phyloP scores from a whole-genome alignment of 768 basidiomycete genomes.

The Rhodotorula kratochvilovae region DNA sequence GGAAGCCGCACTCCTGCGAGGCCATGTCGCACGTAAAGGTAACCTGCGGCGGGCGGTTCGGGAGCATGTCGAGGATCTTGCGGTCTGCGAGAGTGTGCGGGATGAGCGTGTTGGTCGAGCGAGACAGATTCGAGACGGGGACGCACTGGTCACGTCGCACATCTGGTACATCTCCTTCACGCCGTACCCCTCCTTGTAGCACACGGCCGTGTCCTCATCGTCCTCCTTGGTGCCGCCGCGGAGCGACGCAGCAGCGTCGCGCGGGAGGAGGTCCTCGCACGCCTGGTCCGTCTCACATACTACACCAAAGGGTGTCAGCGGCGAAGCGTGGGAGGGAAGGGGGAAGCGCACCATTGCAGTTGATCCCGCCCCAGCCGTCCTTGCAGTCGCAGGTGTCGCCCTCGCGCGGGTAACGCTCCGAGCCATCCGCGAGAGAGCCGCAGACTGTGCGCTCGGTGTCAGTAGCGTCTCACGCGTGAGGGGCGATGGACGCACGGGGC shows the following conservation, averaged over 20 bases:
- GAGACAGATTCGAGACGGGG: neutral
- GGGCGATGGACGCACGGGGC: conserved; percentile 62
- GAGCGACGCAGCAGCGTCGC: conserved; percentile 44
- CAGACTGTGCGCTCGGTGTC: conserved; percentile 60
- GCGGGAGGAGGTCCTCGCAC: conserved; percentile 69
- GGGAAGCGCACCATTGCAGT: conserved; percentile 77
- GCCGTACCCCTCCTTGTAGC: conserved; percentile 86
- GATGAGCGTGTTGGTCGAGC: neutral
- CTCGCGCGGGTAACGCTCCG: conserved; percentile 71
- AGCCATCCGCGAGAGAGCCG: conserved; percentile 86
- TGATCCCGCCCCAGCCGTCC: conserved; percentile 92
- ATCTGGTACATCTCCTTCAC: conserved; percentile 96
- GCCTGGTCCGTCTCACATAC: conserved; percentile 80
- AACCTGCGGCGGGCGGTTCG: conserved; percentile 84
- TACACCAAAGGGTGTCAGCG: conserved; percentile 44
- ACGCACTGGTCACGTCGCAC: conserved; percentile 95
- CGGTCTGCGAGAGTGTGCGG: conserved; percentile 57
- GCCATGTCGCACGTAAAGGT: conserved; percentile 82
- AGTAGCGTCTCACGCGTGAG: neutral
- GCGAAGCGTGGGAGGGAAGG: neutral
- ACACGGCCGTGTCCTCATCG: conserved; percentile 62
- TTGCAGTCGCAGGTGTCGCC: conserved; percentile 78
- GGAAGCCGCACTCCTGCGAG: conserved; percentile 73
- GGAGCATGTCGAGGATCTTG: conserved; percentile 91
- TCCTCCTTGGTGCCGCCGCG: conserved; percentile 39